Percentiles rank a stretch among this genome's conserved stretches.
Conservation (phyloP, 768 basidiomycete species). For the Mrakia gelida region DNA sequence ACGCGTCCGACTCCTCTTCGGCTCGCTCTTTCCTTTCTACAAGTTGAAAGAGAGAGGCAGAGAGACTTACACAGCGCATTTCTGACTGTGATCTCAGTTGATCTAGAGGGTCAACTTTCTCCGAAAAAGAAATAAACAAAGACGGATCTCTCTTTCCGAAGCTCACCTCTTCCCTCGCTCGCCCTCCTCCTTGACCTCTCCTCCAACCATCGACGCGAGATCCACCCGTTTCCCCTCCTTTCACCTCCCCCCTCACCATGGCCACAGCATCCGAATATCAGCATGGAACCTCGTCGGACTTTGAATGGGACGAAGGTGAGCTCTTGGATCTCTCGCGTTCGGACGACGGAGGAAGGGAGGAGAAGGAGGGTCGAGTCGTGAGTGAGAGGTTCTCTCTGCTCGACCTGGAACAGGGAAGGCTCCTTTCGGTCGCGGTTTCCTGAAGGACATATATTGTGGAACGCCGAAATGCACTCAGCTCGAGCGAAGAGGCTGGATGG, state of each 20-base stretch:
- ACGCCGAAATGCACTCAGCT: not conserved
- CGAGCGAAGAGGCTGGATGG: not conserved
- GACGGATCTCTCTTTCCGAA: too few relatives aligned
- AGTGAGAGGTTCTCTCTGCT: not conserved
- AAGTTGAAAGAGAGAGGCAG: too few relatives aligned
- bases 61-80: too few relatives aligned
- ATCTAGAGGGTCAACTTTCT: too few relatives aligned
- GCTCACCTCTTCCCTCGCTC: too few relatives aligned
- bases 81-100: too few relatives aligned
- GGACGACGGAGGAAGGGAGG: not conserved
- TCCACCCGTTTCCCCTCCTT: not conserved
- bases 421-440: too few relatives aligned
- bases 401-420: not conserved
- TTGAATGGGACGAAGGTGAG: constrained; percentile 12
- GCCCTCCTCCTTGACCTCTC: too few relatives aligned
- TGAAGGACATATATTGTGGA: too few relatives aligned
- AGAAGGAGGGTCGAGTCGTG: not conserved
- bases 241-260: not conserved
- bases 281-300: not conserved
- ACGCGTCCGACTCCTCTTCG: not conserved
- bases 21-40: too few relatives aligned
- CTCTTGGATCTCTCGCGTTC: not conserved
- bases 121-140: too few relatives aligned
- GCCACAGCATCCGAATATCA: not conserved
- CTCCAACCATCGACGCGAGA: too few relatives aligned